A percentile compares a stretch with the other conserved stretches of the same genome.
phyloP scores from a whole-genome alignment of 805 yeast genomes.

The Nakazawaea ernobii region DNA sequence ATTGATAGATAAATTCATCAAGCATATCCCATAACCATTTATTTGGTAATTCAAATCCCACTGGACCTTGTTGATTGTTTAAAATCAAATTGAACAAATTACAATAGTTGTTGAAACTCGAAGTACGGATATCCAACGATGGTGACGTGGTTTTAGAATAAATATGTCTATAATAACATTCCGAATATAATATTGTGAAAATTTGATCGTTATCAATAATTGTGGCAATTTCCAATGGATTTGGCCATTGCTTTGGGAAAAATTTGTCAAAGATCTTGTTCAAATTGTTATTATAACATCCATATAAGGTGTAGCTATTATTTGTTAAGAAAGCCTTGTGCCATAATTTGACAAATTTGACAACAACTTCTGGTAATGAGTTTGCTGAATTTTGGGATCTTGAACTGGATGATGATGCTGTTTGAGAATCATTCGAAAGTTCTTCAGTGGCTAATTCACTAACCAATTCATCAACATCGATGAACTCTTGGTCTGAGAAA shows the following conservation, averaged over 20 bases:
- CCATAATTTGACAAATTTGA: slow-evolving; percentile 35
- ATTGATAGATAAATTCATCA: slow-evolving; percentile 48
- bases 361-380: slow-evolving; percentile 36
- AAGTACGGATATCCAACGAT: slow-evolving; percentile 37
- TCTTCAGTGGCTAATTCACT: slow-evolving; percentile 4
- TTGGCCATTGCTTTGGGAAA: slow-evolving; percentile 39
- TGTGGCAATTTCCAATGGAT: slow-evolving; percentile 37
- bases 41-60: slow-evolving; percentile 38
- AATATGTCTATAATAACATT: slow-evolving; percentile 44
- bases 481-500: slow-evolving; percentile 11
- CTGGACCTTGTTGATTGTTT: slow-evolving; percentile 36
- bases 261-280: slow-evolving; percentile 39
- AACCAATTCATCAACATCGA: slow-evolving; percentile 9
- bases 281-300: slow-evolving; percentile 39
- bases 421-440: not conserved
- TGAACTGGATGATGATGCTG: not conserved
- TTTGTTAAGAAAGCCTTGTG: slow-evolving; percentile 36
- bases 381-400: not conserved
- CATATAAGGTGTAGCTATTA: slow-evolving; percentile 35
- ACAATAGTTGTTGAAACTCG: slow-evolving; percentile 44
- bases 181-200: slow-evolving; percentile 40
- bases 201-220: slow-evolving; percentile 38
- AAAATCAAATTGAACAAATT: slow-evolving; percentile 38
- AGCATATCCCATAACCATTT: slow-evolving; percentile 49
- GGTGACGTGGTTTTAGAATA: slow-evolving; percentile 36